These are phyloP conservation scores for Chrysosphaeria jannelii DNA, from an alignment of 2,329 filamentous ascomycete genomes.

Conservation along the genomic window DNA sequence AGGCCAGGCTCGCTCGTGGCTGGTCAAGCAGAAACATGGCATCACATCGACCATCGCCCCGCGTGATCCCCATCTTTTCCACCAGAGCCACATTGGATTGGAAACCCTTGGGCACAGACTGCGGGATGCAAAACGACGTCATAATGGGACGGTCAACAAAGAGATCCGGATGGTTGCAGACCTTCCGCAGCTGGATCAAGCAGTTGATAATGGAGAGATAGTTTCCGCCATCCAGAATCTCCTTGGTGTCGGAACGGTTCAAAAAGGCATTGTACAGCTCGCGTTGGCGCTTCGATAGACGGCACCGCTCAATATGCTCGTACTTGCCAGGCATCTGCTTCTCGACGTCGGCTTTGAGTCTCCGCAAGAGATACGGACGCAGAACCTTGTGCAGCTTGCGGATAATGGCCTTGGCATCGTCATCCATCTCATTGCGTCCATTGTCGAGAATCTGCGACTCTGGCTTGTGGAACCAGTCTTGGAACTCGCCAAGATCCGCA, in stretches of 20 bases:
- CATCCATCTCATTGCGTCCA: conserved; percentile 76
- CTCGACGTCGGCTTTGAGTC: conserved; percentile 87
- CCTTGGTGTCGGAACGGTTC: conserved; percentile 62
- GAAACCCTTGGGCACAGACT: conserved; percentile 45
- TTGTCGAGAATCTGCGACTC: conserved; percentile 92
- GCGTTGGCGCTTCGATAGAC: conserved; percentile 77
- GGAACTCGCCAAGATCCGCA: conserved; percentile 82
- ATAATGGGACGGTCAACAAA: conserved; percentile 92
- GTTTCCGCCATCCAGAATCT: conserved; percentile 72
- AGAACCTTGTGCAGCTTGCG: conserved; percentile 82
- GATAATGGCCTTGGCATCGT: conserved; percentile 73
- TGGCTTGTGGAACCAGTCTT: conserved; percentile 82
- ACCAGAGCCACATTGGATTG: conserved; percentile 34
- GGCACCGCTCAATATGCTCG: conserved; percentile 87
- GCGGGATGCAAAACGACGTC: conserved; percentile 79
- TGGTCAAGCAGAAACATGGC: conserved; percentile 2
- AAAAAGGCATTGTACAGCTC: conserved; percentile 94
- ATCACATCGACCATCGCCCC: no score
- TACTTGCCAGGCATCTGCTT: conserved; percentile 98
- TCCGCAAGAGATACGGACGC: conserved; percentile 66
- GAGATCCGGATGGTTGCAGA: conserved; percentile 92
- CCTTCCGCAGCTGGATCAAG: conserved; percentile 86
- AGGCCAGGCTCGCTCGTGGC: conserved; percentile 36
- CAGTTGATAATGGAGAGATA: conserved; percentile 97
- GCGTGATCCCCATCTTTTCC: no score